phyloP scores from a whole-genome alignment of 2,329 filamentous ascomycete species.

The Xylariaceae sp. region DNA sequence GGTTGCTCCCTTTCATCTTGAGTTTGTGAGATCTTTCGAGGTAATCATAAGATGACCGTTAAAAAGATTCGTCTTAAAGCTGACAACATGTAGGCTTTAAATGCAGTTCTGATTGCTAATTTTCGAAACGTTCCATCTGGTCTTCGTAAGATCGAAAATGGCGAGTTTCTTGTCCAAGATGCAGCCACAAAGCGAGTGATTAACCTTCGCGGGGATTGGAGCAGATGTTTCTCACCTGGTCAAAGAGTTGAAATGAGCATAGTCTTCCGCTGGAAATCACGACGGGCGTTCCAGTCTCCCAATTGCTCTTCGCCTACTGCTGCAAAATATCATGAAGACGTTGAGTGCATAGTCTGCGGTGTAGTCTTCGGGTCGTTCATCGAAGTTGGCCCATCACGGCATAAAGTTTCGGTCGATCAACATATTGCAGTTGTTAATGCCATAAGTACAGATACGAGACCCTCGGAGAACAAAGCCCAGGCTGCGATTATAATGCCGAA shows the following conservation, averaged over 20 bases:
- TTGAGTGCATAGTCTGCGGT: not conserved
- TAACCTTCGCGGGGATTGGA: not conserved
- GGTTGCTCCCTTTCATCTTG: not conserved
- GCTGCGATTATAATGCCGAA: not conserved
- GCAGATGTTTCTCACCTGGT: not conserved
- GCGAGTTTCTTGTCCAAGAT: not conserved
- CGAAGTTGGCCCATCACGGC: not conserved
- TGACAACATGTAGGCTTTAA: too few relatives aligned
- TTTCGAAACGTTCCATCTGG: not conserved
- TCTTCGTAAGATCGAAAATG: not conserved
- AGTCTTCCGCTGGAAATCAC: not conserved
- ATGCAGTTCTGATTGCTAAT: not conserved
- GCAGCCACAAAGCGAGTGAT: not conserved
- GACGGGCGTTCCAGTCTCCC: not conserved
- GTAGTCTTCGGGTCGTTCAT: not conserved
- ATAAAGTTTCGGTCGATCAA: not conserved
- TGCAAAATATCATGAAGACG: not conserved
- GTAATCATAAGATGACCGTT: too few relatives aligned
- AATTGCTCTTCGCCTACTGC: not conserved
- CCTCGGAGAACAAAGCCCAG: not conserved
- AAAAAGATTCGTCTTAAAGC: too few relatives aligned
- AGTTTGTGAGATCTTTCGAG: slow-evolving; percentile 36
- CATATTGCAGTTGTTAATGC: not conserved
- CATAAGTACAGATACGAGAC: not conserved
- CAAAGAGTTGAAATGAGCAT: not conserved